Base-by-base conservation (phyloP, 192 early-diverging fungal species). In the Coemansia pectinata region DNA sequence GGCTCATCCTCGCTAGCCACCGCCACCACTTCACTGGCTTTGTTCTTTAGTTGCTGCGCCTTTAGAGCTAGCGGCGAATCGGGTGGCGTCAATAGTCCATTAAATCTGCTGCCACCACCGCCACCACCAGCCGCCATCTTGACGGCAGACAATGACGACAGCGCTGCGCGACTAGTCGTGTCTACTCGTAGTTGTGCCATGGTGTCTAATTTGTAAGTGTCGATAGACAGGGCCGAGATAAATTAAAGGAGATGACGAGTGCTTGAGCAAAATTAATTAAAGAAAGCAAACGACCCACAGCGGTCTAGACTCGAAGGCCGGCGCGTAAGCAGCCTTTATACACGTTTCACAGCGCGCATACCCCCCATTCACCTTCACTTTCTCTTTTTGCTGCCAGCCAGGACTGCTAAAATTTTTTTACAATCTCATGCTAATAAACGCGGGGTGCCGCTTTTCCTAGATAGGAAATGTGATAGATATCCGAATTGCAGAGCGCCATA, bases 31-130 rank as follows among this genome's bases (percentile, higher is more conserved):
- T 58, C 41, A 17, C 15, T 21, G 21, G 19, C 23, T 11, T 12
- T 60, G 21, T 63, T 15, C 60, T 27, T 29, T 29, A 10, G 39
- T 3, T 44, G 40, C 38, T 70, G 60, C 31, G 60, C 42, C n/a
- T 41, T 63, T 65, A 12, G 65, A 40, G 52, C 39, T 52, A 60
- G 38, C 15, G 78, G 78, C 62, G 78, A 80, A 15, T 75, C 78
- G 33, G 73, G 78, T 45, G 73, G 78, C 57, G 78, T 72, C 55
- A 59, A 50, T n/a, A 81, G 74, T 21, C 65, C 68, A 53, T 31
- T 31, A 34, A 58, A 17, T 15, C 55, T 15, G 29, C 15, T 58
- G 27, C 45, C 14, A 39, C 45, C 14, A 39, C 23, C 65, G 8
- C 65, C 10, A 21, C 65, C 9, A 23, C 63, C 44, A 7, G 34